Evolutionary conservation across 306 rosid species (phyloP).

Genomic region (Cicer chorassanicum): DNA sequence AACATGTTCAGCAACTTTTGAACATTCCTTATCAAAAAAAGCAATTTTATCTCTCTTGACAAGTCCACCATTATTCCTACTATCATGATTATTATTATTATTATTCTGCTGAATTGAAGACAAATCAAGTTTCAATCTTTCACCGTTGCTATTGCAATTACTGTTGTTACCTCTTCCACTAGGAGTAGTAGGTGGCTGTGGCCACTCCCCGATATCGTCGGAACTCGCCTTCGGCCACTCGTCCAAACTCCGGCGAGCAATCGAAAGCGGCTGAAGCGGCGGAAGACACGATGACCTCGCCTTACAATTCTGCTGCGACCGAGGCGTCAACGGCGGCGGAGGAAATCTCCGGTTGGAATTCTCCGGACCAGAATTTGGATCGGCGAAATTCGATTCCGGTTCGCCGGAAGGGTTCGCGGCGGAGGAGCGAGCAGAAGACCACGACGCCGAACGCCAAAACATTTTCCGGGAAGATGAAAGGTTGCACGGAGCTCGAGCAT

Average conservation of each 20-base stretch:
- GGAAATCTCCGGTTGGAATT: slow-evolving; percentile 54
- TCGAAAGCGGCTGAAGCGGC: slow-evolving; percentile 88
- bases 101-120: slow-evolving; percentile 80
- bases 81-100: slow-evolving; percentile 58
- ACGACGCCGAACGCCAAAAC: slow-evolving; percentile 91
- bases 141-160: slow-evolving; percentile 54
- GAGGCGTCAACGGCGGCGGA: slow-evolving; percentile 86
- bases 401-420: slow-evolving; percentile 49
- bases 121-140: slow-evolving; percentile 95
- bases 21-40: slow-evolving; percentile 93
- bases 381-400: slow-evolving; percentile 54
- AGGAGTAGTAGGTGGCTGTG: slow-evolving; percentile 88
- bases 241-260: slow-evolving; percentile 91
- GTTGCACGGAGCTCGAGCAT: slow-evolving; percentile 62
- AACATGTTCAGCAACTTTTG: slow-evolving; percentile 91
- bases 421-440: slow-evolving; percentile 83
- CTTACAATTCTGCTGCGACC: slow-evolving; percentile 90
- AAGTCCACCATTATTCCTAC: slow-evolving; percentile 68
- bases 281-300: slow-evolving; percentile 84
- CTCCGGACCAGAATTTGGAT: slow-evolving; percentile 55
- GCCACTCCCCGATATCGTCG: slow-evolving; percentile 98
- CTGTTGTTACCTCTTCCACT: slow-evolving; percentile 56
- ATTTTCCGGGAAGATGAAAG: slow-evolving; percentile 62
- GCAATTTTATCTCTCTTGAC: slow-evolving; percentile 98
- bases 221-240: slow-evolving; percentile 99